A percentile compares a stretch with the other conserved stretches of the same genome.
phyloP scores from a whole-genome alignment of 1,139 yeast genomes.

The Williopsis jadinii region DNA sequence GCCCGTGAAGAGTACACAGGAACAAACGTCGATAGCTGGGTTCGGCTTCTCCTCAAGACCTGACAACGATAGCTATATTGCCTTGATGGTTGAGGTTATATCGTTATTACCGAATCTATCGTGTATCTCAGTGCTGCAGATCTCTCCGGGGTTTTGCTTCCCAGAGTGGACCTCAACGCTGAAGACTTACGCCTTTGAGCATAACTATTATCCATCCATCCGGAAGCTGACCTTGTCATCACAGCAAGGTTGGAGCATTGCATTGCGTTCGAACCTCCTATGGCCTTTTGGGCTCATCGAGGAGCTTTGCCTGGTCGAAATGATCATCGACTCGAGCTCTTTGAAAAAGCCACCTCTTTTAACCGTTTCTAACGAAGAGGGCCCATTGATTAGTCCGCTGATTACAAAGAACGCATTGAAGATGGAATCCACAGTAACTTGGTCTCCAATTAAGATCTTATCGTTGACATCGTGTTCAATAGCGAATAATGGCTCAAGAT shows the following conservation, averaged over 20 bases:
- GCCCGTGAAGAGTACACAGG: constrained; percentile 26
- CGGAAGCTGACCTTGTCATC: constrained; percentile 27
- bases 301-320: constrained; percentile 37
- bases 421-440: constrained; percentile 10
- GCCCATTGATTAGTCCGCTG: constrained; percentile 16
- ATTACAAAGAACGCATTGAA: constrained; percentile 14
- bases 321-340: constrained; percentile 39
- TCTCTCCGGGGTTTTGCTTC: constrained; percentile 47
- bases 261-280: constrained; percentile 34
- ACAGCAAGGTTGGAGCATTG: constrained; percentile 43
- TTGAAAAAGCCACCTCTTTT: constrained; percentile 28
- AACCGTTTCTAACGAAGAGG: constrained; percentile 18
- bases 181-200: constrained; percentile 22
- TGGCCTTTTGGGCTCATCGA: constrained; percentile 39
- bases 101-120: constrained; percentile 29
- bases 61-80: constrained; percentile 25
- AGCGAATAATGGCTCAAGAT: constrained; percentile 29
- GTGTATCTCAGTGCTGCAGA: constrained; percentile 32
- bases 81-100: constrained; percentile 31
- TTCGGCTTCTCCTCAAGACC: constrained; percentile 6
- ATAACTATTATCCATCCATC: constrained; percentile 19
- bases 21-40: constrained; percentile 17
- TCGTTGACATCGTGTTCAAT: constrained; percentile 27
- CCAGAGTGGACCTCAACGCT: constrained; percentile 29
- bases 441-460: constrained; percentile 27